phyloP scores from a whole-genome alignment of 129 eudicot species.

The Flaveria robusta region DNA sequence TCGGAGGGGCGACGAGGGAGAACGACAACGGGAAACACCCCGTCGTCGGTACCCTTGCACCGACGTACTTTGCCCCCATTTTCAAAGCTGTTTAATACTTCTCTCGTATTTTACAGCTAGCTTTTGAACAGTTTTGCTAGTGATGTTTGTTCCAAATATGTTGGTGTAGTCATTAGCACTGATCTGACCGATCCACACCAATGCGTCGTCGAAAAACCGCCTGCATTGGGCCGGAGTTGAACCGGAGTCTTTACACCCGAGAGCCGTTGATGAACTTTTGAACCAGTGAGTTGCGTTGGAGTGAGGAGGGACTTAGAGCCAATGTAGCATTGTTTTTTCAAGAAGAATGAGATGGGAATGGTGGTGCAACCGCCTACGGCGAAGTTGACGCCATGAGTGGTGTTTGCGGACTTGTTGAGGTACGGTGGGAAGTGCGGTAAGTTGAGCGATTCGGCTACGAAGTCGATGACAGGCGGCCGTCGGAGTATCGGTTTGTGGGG shows the following conservation, averaged over 20 bases:
- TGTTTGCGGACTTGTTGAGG: not conserved
- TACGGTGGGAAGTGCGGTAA: constrained; percentile 40
- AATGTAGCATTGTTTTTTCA: constrained; percentile 16
- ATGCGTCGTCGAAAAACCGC: constrained; percentile 29
- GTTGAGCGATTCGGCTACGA: constrained; percentile 37
- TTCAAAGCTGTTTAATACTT: constrained; percentile 18
- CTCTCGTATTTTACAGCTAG: constrained; percentile 26
- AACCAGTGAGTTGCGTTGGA: constrained; percentile 40
- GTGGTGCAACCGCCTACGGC: constrained; percentile 43
- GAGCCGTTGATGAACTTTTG: constrained; percentile 8
- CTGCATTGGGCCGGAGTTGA: constrained; percentile 27
- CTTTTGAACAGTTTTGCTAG: constrained; percentile 30
- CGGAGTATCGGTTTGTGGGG: constrained; percentile 51
- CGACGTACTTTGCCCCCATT: constrained; percentile 41
- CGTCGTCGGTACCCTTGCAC: constrained; percentile 44
- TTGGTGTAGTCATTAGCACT: constrained; percentile 44
- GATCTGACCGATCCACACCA: too few relatives aligned
- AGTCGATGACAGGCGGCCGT: constrained; percentile 53
- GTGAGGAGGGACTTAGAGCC: constrained; percentile 26
- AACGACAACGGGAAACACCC: constrained; percentile 37
- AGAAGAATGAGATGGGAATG: constrained; percentile 32
- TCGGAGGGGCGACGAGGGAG: not conserved
- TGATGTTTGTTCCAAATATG: not conserved
- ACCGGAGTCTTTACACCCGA: constrained; percentile 21
- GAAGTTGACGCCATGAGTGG: constrained; percentile 39